Conservation (phyloP, 1,284 basidiomycete genomes). For the Cystobasidium slooffiae region DNA sequence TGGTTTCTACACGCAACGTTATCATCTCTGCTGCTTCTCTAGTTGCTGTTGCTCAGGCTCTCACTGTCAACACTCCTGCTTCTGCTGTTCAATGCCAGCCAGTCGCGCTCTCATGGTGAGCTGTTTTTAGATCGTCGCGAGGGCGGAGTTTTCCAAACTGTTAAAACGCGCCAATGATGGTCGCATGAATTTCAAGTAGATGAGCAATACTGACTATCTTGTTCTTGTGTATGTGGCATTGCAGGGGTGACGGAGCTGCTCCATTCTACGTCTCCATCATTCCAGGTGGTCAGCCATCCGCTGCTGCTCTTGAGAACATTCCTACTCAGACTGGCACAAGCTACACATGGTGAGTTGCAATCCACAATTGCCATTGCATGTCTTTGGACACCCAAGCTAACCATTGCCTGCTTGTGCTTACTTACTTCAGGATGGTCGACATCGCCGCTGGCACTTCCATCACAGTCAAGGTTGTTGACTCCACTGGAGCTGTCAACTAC, state of each 20-base stretch:
- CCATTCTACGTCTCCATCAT: constrained; percentile 48
- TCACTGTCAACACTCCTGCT: constrained; percentile 41
- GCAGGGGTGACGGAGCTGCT: constrained; percentile 40
- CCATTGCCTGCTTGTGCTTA: background rate
- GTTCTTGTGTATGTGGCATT: background rate
- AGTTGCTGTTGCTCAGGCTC: constrained; percentile 26
- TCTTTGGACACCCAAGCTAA: background rate
- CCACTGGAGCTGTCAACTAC: constrained; percentile 47
- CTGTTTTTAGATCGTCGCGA: background rate
- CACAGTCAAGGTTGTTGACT: constrained; percentile 54
- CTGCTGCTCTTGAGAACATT: constrained; percentile 31
- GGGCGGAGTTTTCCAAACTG: background rate
- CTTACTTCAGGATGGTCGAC: constrained; percentile 54
- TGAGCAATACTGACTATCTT: background rate
- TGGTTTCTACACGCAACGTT: constrained; percentile 28
- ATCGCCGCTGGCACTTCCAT: constrained; percentile 53
- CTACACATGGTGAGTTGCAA: constrained; percentile 25
- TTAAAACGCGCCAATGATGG: background rate
- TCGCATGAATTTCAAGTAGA: background rate
- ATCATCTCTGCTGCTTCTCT: constrained; percentile 36
- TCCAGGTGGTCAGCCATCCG: constrained; percentile 42
- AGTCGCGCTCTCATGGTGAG: constrained; percentile 36
- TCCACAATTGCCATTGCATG: constrained; percentile 21
- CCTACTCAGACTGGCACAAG: background rate
- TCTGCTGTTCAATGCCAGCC: constrained; percentile 42